Evolutionary conservation across 2,329 filamentous ascomycete species (phyloP).

Genomic region (Cercospora sp.): DNA sequence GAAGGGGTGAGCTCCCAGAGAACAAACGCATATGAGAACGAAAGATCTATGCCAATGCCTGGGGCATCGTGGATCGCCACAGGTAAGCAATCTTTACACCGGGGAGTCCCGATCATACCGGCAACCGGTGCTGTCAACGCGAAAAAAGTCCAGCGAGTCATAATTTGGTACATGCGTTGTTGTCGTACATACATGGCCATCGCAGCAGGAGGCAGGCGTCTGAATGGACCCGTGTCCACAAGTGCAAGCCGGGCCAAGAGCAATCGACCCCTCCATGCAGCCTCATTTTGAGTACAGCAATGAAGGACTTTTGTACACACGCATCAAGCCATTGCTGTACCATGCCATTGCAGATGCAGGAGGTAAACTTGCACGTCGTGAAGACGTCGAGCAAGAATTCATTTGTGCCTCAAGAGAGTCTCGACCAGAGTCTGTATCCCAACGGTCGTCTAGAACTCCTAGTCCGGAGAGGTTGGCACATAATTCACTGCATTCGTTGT

Average conservation of each 20-base stretch:
- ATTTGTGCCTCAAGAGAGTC: neutral
- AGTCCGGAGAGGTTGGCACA: neutral
- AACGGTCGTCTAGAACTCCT: neutral
- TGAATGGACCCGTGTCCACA: neutral
- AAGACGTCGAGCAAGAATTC: neutral
- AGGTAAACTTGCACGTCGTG: neutral
- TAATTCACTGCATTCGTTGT: neutral
- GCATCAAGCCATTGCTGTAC: neutral
- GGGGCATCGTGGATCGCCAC: neutral
- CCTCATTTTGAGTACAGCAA: neutral
- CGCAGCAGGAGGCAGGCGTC: neutral
- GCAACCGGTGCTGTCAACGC: neutral
- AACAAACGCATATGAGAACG: neutral
- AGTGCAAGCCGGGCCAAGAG: neutral
- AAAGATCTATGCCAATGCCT: neutral
- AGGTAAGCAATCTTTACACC: neutral
- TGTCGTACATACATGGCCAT: neutral
- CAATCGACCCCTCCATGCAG: neutral
- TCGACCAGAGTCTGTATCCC: neutral
- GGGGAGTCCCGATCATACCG: neutral
- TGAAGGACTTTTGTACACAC: neutral
- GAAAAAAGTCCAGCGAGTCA: neutral
- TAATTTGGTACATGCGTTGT: neutral
- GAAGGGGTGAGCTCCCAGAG: neutral
- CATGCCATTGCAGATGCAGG: neutral